A percentile compares a stretch with the other conserved stretches of the same genome.
These are phyloP conservation scores for Apiospora marii DNA, from an alignment of 2,329 filamentous ascomycete genomes.

Conservation along the genomic window DNA sequence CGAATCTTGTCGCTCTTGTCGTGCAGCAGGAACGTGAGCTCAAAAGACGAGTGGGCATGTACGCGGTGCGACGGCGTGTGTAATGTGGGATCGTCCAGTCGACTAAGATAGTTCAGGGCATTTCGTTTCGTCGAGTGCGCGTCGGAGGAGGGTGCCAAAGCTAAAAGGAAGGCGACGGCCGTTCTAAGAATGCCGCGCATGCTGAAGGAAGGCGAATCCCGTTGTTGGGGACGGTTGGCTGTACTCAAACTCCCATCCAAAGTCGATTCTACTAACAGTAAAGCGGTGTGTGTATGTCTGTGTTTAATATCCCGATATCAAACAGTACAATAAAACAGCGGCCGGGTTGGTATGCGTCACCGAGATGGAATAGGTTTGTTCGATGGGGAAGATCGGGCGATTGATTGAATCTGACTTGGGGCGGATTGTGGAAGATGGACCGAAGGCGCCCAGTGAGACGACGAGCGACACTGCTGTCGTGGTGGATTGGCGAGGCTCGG, in stretches of 20 bases:
- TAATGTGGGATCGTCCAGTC: slow-evolving; percentile 78
- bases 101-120: slow-evolving; percentile 76
- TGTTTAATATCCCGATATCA: slow-evolving; percentile 19
- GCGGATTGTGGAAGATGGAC: slow-evolving; percentile 10
- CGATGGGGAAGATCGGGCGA: slow-evolving; percentile 12
- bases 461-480: neutral
- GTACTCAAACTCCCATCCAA: slow-evolving; percentile 39
- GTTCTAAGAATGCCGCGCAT: slow-evolving; percentile 42
- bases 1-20: slow-evolving; percentile 74
- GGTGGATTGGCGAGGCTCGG: slow-evolving; percentile 27
- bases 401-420: slow-evolving; percentile 15
- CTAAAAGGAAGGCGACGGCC: slow-evolving; percentile 39
- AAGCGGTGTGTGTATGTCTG: slow-evolving; percentile 6
- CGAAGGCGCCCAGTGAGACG: slow-evolving; percentile 13
- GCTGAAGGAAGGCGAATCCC: slow-evolving; percentile 34
- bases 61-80: slow-evolving; percentile 81
- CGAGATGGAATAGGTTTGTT: neutral
- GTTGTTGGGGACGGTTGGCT: slow-evolving; percentile 32
- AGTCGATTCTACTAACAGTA: neutral
- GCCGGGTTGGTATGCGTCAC: neutral
- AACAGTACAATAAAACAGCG: slow-evolving; percentile 6
- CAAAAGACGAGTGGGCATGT: slow-evolving; percentile 82
- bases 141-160: slow-evolving; percentile 45
- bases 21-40: slow-evolving; percentile 81
- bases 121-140: slow-evolving; percentile 78